Conservation (phyloP, 176 grass and related monocot species). For the Eremochloa ophiuroides region DNA sequence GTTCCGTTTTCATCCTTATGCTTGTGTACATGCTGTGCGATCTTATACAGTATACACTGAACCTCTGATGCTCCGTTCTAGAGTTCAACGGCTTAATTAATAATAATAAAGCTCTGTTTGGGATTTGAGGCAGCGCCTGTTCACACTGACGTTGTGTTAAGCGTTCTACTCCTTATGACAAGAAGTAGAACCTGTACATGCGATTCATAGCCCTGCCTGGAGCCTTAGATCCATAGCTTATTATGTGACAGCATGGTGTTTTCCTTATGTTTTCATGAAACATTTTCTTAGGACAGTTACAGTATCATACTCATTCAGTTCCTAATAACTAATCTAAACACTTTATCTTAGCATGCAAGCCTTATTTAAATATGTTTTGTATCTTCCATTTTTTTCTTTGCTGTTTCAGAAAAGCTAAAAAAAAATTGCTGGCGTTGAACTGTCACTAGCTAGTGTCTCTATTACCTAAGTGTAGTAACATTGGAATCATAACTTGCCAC, state of each 20-base stretch:
- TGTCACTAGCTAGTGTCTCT: background rate
- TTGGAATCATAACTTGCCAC: background rate
- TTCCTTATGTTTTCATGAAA: background rate
- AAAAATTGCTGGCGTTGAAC: background rate
- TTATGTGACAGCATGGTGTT: background rate
- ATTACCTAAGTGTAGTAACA: background rate
- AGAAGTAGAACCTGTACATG: background rate
- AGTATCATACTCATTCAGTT: background rate
- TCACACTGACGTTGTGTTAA: background rate
- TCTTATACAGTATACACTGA: background rate
- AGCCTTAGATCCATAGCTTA: background rate
- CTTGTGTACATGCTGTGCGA: background rate
- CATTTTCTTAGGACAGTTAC: background rate
- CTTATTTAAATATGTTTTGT: background rate
- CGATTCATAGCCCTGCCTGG: no score
- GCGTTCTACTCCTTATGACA: no score
- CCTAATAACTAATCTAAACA: background rate
- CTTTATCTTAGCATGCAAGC: background rate
- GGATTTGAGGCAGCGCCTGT: background rate
- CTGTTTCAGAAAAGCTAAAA: background rate
- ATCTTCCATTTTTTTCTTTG: background rate
- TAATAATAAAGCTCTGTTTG: background rate
- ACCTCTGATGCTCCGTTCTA: background rate
- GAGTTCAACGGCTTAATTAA: background rate
- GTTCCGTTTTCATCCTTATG: no score